phyloP scores from a whole-genome alignment of 2,329 filamentous ascomycete genomes.

The Penicillium hordei region DNA sequence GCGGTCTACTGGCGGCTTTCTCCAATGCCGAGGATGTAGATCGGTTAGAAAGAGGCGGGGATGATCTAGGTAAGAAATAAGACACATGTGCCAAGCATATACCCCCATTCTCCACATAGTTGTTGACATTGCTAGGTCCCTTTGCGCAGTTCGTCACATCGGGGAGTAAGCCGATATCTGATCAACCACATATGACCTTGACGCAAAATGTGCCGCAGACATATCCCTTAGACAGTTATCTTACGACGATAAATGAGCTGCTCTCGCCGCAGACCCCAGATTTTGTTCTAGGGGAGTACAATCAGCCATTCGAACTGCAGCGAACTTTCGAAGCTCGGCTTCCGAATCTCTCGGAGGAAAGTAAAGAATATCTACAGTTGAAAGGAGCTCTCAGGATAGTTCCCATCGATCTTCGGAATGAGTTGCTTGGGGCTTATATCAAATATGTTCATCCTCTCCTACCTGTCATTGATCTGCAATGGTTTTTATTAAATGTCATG shows the following conservation, averaged over 20 bases:
- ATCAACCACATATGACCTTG: slow-evolving; percentile 4
- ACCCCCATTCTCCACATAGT: not conserved
- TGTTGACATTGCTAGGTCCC: not conserved
- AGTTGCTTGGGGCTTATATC: slow-evolving; percentile 11
- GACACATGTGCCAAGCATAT: not conserved
- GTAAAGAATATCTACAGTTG: not conserved
- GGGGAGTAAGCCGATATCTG: slow-evolving; percentile 1
- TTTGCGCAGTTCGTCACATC: not conserved
- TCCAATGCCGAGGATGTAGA: slow-evolving; percentile 14
- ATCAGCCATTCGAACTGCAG: not conserved
- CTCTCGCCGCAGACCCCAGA: slow-evolving; percentile 3
- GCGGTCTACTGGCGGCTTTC: slow-evolving; percentile 2
- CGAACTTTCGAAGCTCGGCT: not conserved
- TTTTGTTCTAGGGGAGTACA: not conserved
- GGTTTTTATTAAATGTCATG: slow-evolving; percentile 10
- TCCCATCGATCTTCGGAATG: slow-evolving; percentile 3
- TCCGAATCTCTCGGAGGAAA: slow-evolving; percentile 4
- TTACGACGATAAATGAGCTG: slow-evolving; percentile 2
- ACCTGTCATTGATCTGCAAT: slow-evolving; percentile 9
- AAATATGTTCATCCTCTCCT: slow-evolving; percentile 15
- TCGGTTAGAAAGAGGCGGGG: not conserved
- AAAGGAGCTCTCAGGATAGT: slow-evolving; percentile 9
- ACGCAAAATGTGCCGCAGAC: slow-evolving; percentile 7
- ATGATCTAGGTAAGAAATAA: not conserved
- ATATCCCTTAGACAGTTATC: slow-evolving; percentile 9